Evolutionary conservation across 495 filamentous ascomycete genomes (phyloP), one percentile per base, ranked within the genome.

Genomic region (Xylona heveae): DNA sequence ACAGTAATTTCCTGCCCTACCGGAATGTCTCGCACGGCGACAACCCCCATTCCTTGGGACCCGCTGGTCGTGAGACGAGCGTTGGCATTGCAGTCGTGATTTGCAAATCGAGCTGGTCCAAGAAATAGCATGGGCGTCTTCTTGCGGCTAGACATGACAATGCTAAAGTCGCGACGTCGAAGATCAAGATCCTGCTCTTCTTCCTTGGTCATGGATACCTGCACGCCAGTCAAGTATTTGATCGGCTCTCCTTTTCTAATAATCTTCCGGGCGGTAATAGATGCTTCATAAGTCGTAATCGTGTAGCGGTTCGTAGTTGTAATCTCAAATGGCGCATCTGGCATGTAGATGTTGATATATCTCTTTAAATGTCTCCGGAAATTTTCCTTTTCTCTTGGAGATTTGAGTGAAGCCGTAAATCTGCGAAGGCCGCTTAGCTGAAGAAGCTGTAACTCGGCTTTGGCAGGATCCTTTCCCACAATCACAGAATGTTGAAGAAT

Each of bases 11-110:
- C 88, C 36, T 94, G 84, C 3, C 82, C 90, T 2, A 76, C 57
- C 16, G 75, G 64, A 19, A 99, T 93, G 38, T 90, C 61, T 35
- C 71, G 69, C 14, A 65, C 61, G 4, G 88, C 73, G 28, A 83
- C 59, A 24, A 99, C 74, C 44, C 82, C 72, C 58, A 99, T 93
- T 20, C 83, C 81, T 40, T 82, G 74, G 22, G 70, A 67, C 18
- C 81, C 78, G 19, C 65, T 69, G 12, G 81, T 92, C 38, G 75
- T 69, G 36, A 99, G 59, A 43, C 71, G 62, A 3, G 82, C 82
- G 58, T 95, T 99, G 17, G 90, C 80, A 40, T 78, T 67, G 49
- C 88, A 99, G 51, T 99, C 88, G 50, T 99, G 88, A 43, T 99
- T 99, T 13, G 85, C 78, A 44, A 99, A 94, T 22, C 88, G 71